phyloP scores from a whole-genome alignment of 345 rosid species.

The Linum usitatissimum region DNA sequence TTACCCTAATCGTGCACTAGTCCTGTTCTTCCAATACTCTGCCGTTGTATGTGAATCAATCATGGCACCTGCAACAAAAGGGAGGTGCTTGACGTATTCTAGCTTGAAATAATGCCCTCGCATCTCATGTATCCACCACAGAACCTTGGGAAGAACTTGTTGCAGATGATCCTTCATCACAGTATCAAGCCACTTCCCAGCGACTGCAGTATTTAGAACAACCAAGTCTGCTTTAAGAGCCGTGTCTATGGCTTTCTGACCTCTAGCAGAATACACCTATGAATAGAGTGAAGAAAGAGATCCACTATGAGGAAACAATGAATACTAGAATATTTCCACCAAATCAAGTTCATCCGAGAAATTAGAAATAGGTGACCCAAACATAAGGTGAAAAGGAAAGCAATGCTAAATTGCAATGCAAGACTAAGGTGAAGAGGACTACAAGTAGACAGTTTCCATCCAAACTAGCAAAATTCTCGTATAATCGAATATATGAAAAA shows the following conservation, averaged over 20 bases:
- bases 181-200: conserved; percentile 87
- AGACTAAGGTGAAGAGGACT: too few relatives aligned
- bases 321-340: too few relatives aligned
- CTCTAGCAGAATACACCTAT: conserved; percentile 57
- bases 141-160: conserved; percentile 62
- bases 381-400: too few relatives aligned
- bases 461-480: too few relatives aligned
- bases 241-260: conserved; percentile 49
- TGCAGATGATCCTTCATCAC: conserved; percentile 60
- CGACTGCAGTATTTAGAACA: conserved; percentile 85
- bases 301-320: not conserved
- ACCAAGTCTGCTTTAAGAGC: conserved; percentile 73
- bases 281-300: not conserved
- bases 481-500: too few relatives aligned
- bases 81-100: conserved; percentile 87
- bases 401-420: too few relatives aligned
- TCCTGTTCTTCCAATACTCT: conserved; percentile 79
- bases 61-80: conserved; percentile 85
- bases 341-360: too few relatives aligned
- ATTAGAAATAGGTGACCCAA: too few relatives aligned
- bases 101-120: conserved; percentile 84
- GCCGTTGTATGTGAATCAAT: conserved; percentile 86
- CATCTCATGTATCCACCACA: conserved; percentile 99
- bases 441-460: too few relatives aligned
- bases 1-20: conserved; percentile 73